Percentiles rank a stretch among this genome's conserved stretches.
phyloP scores from a whole-genome alignment of 768 basidiomycete genomes.

The Rhodocollybia butyracea region DNA sequence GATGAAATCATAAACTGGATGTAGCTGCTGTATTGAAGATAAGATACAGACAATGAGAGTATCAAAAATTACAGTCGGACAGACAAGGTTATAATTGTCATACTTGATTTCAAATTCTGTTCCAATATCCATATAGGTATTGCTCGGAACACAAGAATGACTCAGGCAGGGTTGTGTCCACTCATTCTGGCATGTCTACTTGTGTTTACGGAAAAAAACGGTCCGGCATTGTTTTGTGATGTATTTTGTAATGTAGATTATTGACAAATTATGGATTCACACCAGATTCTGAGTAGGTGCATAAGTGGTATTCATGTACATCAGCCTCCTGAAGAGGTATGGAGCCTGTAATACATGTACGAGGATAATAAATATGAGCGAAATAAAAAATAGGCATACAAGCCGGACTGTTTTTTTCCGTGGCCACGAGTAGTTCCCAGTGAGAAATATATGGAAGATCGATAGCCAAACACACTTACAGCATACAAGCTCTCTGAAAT shows the following conservation, averaged over 20 bases:
- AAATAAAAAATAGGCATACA: too few species aligned
- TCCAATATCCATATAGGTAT: not conserved
- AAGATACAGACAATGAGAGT: not conserved
- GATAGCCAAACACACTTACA: not conserved
- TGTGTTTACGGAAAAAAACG: too few species aligned
- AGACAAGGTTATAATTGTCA: not conserved
- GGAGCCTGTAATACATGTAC: too few species aligned
- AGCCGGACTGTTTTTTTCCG: too few species aligned
- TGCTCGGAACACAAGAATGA: not conserved
- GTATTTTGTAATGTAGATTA: too few species aligned
- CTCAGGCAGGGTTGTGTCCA: not conserved
- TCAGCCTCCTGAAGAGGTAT: too few species aligned
- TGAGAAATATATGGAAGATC: not conserved
- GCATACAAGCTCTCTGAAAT: not conserved
- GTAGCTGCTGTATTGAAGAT: not conserved
- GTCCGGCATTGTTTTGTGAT: too few species aligned
- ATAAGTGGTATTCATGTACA: too few species aligned
- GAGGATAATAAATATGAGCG: too few species aligned
- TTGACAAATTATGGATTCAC: too few species aligned
- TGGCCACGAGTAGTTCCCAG: too few species aligned
- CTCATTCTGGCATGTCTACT: not conserved
- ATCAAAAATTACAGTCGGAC: not conserved
- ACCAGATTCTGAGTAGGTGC: too few species aligned
- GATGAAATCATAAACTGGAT: not conserved
- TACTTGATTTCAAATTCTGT: not conserved